These are phyloP conservation scores for Hypoxylon sp. DNA, from an alignment of 2,329 filamentous ascomycete genomes.

Conservation along the genomic window DNA sequence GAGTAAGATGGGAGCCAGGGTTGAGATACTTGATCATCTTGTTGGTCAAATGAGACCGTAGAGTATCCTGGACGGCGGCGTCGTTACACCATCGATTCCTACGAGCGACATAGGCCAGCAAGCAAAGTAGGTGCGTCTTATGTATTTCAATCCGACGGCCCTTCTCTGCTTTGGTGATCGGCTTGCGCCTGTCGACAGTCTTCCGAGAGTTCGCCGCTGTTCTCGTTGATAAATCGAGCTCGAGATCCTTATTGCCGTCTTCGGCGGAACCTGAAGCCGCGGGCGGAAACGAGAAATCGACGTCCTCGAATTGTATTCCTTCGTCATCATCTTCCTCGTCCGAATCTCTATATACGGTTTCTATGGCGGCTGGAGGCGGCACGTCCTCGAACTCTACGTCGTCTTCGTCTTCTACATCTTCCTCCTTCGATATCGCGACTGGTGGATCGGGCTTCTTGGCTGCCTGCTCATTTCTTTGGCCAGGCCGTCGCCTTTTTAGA, in stretches of 20 bases:
- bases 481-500: constrained; percentile 51
- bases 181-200: constrained; percentile 56
- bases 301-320: constrained; percentile 56
- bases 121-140: constrained; percentile 83
- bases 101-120: constrained; percentile 77
- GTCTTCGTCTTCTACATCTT: constrained; percentile 48
- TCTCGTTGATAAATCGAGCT: constrained; percentile 62
- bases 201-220: constrained; percentile 45
- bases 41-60: constrained; percentile 70
- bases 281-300: constrained; percentile 51
- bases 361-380: constrained; percentile 55
- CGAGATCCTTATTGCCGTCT: constrained; percentile 50
- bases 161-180: constrained; percentile 62
- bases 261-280: constrained; percentile 28
- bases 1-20: constrained; percentile 70
- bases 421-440: constrained; percentile 20
- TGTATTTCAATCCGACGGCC: constrained; percentile 76
- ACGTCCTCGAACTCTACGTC: constrained; percentile 61
- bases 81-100: constrained; percentile 94
- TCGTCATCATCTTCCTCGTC: constrained; percentile 54
- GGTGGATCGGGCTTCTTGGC: constrained; percentile 20
- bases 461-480: constrained; percentile 43
- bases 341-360: constrained; percentile 60
- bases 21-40: constrained; percentile 73
- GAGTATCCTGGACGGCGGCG: constrained; percentile 67